Percentiles rank a stretch among this genome's conserved stretches.
These are phyloP conservation scores for Boeremia lycopersici DNA, from an alignment of 2,329 filamentous ascomycete species.

Conservation along the genomic window DNA sequence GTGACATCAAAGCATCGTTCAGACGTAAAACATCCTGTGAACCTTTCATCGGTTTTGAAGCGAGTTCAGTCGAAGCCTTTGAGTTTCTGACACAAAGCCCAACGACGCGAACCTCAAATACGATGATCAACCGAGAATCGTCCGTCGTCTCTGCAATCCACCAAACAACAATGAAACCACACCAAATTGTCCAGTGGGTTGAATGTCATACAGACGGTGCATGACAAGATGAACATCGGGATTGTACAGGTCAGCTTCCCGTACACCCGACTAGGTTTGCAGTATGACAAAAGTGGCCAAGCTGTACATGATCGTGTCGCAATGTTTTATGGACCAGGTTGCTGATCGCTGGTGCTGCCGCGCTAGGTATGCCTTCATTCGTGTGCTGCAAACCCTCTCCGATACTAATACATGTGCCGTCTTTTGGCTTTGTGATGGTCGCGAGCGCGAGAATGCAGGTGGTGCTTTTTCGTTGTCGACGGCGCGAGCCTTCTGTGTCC, in stretches of 20 bases:
- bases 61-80: neutral
- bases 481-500: slow-evolving; percentile 11
- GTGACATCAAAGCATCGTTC: neutral
- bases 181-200: neutral
- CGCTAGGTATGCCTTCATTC: neutral
- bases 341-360: slow-evolving; percentile 3
- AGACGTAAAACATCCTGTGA: neutral
- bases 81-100: neutral
- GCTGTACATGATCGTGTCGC: neutral
- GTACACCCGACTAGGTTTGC: neutral
- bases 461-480: slow-evolving; percentile 12
- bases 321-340: neutral
- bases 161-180: slow-evolving; percentile 5
- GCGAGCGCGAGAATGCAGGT: slow-evolving; percentile 13
- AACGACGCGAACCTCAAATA: neutral
- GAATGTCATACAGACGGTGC: neutral
- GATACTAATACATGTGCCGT: neutral
- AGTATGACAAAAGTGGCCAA: neutral
- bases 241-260: neutral
- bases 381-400: neutral
- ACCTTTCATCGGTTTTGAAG: neutral
- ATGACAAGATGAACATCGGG: neutral
- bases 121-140: slow-evolving; percentile 1
- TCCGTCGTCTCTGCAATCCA: neutral
- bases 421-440: slow-evolving; percentile 1